Base-by-base conservation (phyloP, 1,284 basidiomycete species). In the Melanopsichium pennsylvanicum region DNA sequence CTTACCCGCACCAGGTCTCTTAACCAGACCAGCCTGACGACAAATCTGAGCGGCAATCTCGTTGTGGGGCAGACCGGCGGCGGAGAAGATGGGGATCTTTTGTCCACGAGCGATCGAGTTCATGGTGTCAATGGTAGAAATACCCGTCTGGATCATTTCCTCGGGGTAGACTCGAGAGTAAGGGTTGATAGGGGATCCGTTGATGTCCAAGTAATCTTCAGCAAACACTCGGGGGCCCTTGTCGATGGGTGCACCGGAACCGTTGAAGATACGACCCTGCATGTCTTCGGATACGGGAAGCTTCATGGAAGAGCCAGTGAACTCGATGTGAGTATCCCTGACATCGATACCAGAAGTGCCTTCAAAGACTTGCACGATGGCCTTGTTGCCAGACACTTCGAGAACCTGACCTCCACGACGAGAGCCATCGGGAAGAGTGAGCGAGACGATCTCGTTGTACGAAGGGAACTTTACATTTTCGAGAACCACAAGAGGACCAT, bases 121-220 rank as follows among this genome's bases (percentile, higher is more conserved):
- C 78, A 83, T 83, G 22, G 68, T 72, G 52, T 81, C 79, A 54
- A 81, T 81, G 29, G 96, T 98, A 33, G 95, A 97, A 81, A 98
- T 98, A 85, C 96, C 96, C 18, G 96, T 98, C 83, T 98, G 96
- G 74, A 99, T 98, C 96, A 99, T 99, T 85, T 99, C 95, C 84
- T 98, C 96, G 66, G 96, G 96, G 84, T 99, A 98, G 84, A 97
- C 97, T 82, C 96, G 93, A 63, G 93, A 93, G 85, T 90, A 98
- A 15, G 96, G 96, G 84, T 99, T 99, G 85, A 98, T 98, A 43
- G 95, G 96, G 6, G 93, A 96, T 91, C 94, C 96, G 83, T 98
- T 97, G 83, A 99, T 99, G 83, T 99, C 96, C 71, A 98, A 86
- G 83, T 97, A 98, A 82, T 99, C 96, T 84, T 98, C 96, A 21